phyloP scores from a whole-genome alignment of 805 yeast genomes.

The Hanseniaspora taiwanica region DNA sequence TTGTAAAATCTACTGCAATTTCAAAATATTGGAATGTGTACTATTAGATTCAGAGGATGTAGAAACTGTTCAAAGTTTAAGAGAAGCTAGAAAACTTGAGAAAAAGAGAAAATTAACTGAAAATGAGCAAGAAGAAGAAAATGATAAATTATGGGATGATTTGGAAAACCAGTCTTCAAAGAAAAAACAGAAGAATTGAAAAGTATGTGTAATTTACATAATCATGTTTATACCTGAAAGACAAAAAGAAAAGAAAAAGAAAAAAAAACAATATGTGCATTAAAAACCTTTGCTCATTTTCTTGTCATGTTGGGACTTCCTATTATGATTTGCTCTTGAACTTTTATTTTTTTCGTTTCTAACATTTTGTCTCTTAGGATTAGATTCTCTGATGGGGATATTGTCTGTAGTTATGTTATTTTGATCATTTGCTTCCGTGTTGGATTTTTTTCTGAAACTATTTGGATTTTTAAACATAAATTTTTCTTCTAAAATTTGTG shows the following conservation, averaged over 20 bases:
- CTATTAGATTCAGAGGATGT: slow-evolving; percentile 2
- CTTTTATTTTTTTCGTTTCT: slow-evolving; percentile 45
- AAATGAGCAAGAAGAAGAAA: slow-evolving; percentile 22
- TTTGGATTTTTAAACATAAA: slow-evolving; percentile 29
- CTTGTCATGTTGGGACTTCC: slow-evolving; percentile 49
- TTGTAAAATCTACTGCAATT: slow-evolving; percentile 65
- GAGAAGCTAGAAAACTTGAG: slow-evolving; percentile 21
- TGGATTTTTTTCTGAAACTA: not conserved
- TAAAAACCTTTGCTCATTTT: too few relatives aligned
- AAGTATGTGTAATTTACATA: too few relatives aligned
- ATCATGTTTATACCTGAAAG: too few relatives aligned
- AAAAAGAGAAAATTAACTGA: slow-evolving; percentile 26
- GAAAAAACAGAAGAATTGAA: not conserved
- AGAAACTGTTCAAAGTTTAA: slow-evolving; percentile 11
- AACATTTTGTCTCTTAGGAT: slow-evolving; percentile 27
- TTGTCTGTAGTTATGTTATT: slow-evolving; percentile 6
- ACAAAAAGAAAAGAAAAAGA: too few relatives aligned
- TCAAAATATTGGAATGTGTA: slow-evolving; percentile 33
- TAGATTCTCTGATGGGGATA: too few relatives aligned
- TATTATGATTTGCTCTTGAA: slow-evolving; percentile 46
- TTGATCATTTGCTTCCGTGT: slow-evolving; percentile 3
- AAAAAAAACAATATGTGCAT: too few relatives aligned
- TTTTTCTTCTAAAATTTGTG: slow-evolving; percentile 47
- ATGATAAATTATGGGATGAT: slow-evolving; percentile 22
- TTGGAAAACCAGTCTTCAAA: slow-evolving; percentile 8